These are phyloP conservation scores for Teunomyces cretensis DNA, from an alignment of 805 yeast genomes.

Conservation along the genomic window DNA sequence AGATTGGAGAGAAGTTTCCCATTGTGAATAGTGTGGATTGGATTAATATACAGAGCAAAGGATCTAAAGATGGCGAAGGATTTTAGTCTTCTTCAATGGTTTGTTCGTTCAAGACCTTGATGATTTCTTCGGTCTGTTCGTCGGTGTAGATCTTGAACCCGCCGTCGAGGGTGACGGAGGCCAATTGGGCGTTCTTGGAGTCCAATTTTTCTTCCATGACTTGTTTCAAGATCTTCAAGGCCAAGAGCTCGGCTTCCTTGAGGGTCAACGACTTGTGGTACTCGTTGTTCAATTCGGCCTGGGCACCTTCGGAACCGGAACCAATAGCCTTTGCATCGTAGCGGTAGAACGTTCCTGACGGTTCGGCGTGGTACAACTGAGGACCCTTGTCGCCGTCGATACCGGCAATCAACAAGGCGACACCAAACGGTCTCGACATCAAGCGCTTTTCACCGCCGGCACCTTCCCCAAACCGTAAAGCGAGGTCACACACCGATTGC, in stretches of 20 bases:
- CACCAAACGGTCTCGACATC: slow-evolving; percentile 99
- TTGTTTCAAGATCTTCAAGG: slow-evolving; percentile 87
- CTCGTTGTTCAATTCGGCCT: slow-evolving; percentile 94
- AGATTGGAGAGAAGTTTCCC: slow-evolving; percentile 41
- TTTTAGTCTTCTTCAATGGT: slow-evolving; percentile 42
- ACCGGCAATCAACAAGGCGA: slow-evolving; percentile 94
- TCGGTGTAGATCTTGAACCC: slow-evolving; percentile 88
- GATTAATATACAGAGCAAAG: neutral
- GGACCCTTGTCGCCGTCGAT: slow-evolving; percentile 91
- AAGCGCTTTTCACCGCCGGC: slow-evolving; percentile 92
- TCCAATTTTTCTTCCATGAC: slow-evolving; percentile 99
- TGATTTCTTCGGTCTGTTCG: slow-evolving; percentile 78
- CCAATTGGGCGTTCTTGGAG: slow-evolving; percentile 91
- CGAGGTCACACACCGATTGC: slow-evolving; percentile 95
- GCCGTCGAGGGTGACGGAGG: slow-evolving; percentile 80
- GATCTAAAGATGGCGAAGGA: neutral
- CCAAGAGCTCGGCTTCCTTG: slow-evolving; percentile 87
- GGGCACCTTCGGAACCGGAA: slow-evolving; percentile 98
- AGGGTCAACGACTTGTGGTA: slow-evolving; percentile 90
- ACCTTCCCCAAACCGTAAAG: slow-evolving; percentile 95
- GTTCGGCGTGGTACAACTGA: slow-evolving; percentile 97
- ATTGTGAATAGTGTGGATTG: slow-evolving; percentile 7
- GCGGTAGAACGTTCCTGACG: slow-evolving; percentile 96
- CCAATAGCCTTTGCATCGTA: slow-evolving; percentile 99
- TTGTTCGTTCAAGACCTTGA: slow-evolving; percentile 72